Conservation (phyloP, 176 grass and related monocot species). For the Eragrostis nindensis region DNA sequence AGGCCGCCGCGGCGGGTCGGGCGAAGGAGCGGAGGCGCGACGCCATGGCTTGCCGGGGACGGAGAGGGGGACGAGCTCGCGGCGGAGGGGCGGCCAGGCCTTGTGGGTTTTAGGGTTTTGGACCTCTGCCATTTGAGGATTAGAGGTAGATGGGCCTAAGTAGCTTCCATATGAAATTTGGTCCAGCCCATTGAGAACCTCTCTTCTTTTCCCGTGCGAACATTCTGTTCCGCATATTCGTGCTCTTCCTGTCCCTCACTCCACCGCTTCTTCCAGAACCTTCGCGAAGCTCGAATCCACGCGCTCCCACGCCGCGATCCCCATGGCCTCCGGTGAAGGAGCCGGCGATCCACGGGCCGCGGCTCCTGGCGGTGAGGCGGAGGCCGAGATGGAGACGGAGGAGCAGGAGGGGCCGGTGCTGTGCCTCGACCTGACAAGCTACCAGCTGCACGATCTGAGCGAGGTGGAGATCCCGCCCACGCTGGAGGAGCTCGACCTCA, state of each 20-base stretch:
- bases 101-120: conserved; percentile 51
- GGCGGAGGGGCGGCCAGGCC: conserved; percentile 24
- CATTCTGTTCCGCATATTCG: neutral
- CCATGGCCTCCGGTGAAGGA: conserved; percentile 38
- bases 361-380: conserved; percentile 4
- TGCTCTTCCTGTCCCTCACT: neutral
- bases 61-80: conserved; percentile 5
- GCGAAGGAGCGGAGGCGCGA: conserved; percentile 68
- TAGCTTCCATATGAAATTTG: neutral
- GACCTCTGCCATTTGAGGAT: conserved; percentile 11
- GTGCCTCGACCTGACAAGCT: conserved; percentile 85
- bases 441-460: conserved; percentile 82
- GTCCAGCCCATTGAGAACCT: neutral
- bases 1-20: conserved; percentile 55
- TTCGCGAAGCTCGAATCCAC: conserved; percentile 28
- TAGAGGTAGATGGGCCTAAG: neutral
- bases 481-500: conserved; percentile 93
- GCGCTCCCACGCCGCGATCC: conserved; percentile 10
- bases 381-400: conserved; percentile 43
- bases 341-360: conserved; percentile 3
- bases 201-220: neutral
- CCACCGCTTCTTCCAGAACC: conserved; percentile 26
- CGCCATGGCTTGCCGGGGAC: conserved; percentile 62
- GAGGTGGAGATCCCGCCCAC: conserved; percentile 79
- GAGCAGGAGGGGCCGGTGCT: conserved; percentile 26